A percentile compares a stretch with the other conserved stretches of the same genome.
Evolutionary conservation across 176 grass and related monocot genomes (phyloP).

Genomic region (Thinopyrum elongatum): DNA sequence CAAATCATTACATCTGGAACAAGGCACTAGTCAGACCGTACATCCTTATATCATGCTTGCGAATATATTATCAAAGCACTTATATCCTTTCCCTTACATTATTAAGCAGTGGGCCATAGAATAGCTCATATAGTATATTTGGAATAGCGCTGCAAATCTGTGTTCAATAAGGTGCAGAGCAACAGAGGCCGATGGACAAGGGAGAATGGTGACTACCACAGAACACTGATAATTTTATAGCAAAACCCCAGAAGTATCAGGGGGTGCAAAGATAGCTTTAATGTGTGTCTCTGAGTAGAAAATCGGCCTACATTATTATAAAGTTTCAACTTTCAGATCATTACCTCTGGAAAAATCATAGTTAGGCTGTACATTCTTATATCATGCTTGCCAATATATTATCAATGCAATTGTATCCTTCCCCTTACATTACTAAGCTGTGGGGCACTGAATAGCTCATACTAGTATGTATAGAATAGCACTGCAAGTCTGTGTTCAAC

Average conservation of each 20-base stretch:
- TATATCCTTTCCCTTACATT: neutral
- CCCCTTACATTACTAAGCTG: neutral
- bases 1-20: neutral
- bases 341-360: neutral
- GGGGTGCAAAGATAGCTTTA: neutral
- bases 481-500: neutral
- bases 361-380: neutral
- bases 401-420: neutral
- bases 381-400: neutral
- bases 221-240: neutral
- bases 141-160: neutral
- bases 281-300: neutral
- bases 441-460: neutral
- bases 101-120: neutral
- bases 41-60: neutral
- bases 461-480: neutral
- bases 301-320: neutral
- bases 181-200: neutral
- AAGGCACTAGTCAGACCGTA: neutral
- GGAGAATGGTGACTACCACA: neutral
- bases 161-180: neutral
- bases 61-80: neutral
- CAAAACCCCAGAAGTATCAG: neutral
- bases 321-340: neutral
- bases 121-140: neutral